These are phyloP conservation scores for Nitzschia palea DNA, from an alignment of 108 stramenopile genomes.

Conservation along the genomic window DNA sequence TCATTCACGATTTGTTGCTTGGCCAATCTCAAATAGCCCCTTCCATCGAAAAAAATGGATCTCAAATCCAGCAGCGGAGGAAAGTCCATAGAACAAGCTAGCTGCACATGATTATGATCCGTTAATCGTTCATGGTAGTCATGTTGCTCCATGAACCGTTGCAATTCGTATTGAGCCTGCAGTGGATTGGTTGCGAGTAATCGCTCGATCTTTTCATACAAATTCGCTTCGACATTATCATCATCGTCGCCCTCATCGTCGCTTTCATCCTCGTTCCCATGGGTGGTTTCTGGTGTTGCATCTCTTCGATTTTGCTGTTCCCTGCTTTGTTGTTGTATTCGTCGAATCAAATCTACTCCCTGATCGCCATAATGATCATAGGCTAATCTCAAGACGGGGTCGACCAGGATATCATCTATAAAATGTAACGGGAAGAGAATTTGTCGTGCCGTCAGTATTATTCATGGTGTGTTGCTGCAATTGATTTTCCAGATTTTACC, in stretches of 20 bases:
- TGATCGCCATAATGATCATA: conserved; percentile 50
- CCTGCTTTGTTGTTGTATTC: conserved; percentile 30
- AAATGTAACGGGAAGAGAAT: too few relatives aligned
- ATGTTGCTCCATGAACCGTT: conserved; percentile 37
- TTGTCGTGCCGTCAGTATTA: too few relatives aligned
- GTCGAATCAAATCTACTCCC: conserved; percentile 40
- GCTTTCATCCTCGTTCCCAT: conserved; percentile 1
- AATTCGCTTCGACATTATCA: conserved; percentile 26
- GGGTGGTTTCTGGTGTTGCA: conserved; percentile 6
- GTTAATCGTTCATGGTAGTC: conserved; percentile 36
- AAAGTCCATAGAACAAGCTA: conserved; percentile 32
- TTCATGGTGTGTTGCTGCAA: too few relatives aligned
- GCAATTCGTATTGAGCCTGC: conserved; percentile 24
- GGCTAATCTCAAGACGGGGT: conserved; percentile 52
- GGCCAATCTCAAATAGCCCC: conserved; percentile 21
- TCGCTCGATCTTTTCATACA: conserved; percentile 31
- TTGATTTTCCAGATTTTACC: too few relatives aligned
- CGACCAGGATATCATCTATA: conserved; percentile 50
- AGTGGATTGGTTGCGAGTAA: conserved; percentile 7
- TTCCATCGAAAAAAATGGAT: conserved; percentile 7
- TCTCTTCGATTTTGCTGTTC: conserved; percentile 20
- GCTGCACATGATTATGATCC: conserved; percentile 31
- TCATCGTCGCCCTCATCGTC: conserved; percentile 23
- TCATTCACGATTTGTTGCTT: conserved; percentile 2
- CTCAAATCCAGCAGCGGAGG: conserved; percentile 27